Conservation (phyloP, 2,329 filamentous ascomycete genomes). For the Chrysoporthe austroafricana region DNA sequence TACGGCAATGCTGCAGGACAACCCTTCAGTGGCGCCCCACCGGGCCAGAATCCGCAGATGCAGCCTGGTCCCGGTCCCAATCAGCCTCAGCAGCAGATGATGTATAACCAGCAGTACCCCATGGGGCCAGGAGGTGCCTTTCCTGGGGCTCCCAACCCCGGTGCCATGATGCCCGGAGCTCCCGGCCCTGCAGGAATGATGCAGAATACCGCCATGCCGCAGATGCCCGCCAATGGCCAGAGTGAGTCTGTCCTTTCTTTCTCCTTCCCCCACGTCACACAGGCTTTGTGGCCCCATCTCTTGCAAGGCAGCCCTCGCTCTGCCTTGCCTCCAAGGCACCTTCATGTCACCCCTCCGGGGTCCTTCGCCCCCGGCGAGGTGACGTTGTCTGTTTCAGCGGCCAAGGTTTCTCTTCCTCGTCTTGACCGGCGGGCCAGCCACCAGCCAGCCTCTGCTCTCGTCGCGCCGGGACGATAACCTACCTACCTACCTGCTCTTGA, state of each 20-base stretch:
- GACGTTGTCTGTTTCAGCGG: background rate
- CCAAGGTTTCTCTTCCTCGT: background rate
- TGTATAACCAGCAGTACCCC: conserved; percentile 64
- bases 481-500: background rate
- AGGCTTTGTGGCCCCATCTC: conserved; percentile 9
- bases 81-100: conserved; percentile 57
- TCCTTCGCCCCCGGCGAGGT: conserved; percentile 6
- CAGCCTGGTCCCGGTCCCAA: conserved; percentile 48
- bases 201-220: conserved; percentile 63
- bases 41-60: conserved; percentile 50
- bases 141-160: conserved; percentile 53
- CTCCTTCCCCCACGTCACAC: conserved; percentile 27
- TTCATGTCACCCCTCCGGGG: background rate
- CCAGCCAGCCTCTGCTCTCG: background rate
- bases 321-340: background rate
- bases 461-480: background rate
- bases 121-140: conserved; percentile 58
- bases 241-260: conserved; percentile 51
- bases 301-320: conserved; percentile 25
- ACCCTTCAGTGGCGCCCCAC: conserved; percentile 56
- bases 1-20: conserved; percentile 57
- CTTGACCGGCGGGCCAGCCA: background rate
- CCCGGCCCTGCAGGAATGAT: conserved; percentile 63
- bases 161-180: conserved; percentile 56
- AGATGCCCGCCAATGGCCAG: conserved; percentile 63